Evolutionary conservation across 1,284 basidiomycete genomes (phyloP), one percentile per base, ranked within the genome.

Genomic region (Coniferiporia weirii): DNA sequence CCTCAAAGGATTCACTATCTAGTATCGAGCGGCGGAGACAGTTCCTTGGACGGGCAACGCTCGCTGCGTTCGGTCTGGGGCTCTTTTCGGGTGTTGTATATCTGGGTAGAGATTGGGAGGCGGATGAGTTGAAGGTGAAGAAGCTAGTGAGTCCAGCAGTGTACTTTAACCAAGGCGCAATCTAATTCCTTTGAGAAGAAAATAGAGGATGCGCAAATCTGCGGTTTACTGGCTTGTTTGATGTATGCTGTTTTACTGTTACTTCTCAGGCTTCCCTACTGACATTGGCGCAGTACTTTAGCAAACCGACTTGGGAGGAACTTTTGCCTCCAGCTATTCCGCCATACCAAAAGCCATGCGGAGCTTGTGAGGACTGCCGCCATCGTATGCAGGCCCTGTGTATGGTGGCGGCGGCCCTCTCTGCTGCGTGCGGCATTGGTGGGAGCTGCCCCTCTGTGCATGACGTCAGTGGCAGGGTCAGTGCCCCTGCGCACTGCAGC

Each of bases 271-370:
- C 13, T 62, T 17, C 52, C 46, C 44, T 40, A 52, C n/a, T 57
- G 22, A 61, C 56, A 45, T 22, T 36, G 44, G 34, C 54, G 15
- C 68, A 95, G 91, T 87, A 84, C 71, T 94, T 97, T 72, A 93
- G 88, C 68, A 91, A 97, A 75, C 96, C 97, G 1, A 85, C 89
- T 43, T 98, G 93, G 88, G 80, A 87, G 32, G 91, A 95, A 69
- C 82, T 99, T 1, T 82, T 99, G 3, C 97, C 97, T 0, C 89
- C 93, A 57, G 79, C 92, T 51, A 92, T 95, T 3, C 78, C 87
- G 49, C 90, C 91, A 3, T 86, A 93, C 66, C 87, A 91, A 72
- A 89, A 95, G 57, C 94, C 93, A 1, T 97, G n/a, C n/a, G n/a
- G n/a, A n/a, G n/a, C n/a, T n/a, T n/a, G n/a, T n/a, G n/a, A n/a